phyloP scores from a whole-genome alignment of 441 rosid genomes.

The Biscutella laevigata region DNA sequence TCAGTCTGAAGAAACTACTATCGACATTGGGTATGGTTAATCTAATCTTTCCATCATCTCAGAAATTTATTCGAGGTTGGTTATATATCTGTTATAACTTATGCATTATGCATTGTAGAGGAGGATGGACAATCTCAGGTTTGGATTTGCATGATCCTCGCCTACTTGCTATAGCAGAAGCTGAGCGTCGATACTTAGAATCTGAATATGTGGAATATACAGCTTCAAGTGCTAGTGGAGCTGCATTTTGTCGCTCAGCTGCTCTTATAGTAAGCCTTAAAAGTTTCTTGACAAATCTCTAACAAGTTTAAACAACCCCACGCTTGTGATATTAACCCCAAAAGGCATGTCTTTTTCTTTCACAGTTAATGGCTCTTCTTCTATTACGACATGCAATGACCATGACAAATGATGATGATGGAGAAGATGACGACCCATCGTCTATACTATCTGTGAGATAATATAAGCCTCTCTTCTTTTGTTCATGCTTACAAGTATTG shows the following conservation, averaged over 20 bases:
- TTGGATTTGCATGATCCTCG: conserved; percentile 78
- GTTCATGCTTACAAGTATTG: background rate
- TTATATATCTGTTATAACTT: conserved; percentile 9
- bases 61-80: background rate
- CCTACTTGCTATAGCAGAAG: conserved; percentile 81
- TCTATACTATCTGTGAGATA: conserved; percentile 67
- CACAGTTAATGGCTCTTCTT: conserved; percentile 76
- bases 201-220: conserved; percentile 80
- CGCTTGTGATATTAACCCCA: background rate
- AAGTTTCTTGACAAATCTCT: background rate
- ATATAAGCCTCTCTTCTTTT: background rate
- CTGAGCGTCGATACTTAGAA: conserved; percentile 74
- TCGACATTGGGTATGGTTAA: conserved; percentile 67
- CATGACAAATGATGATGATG: conserved; percentile 54
- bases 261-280: conserved; percentile 59
- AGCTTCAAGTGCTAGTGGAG: conserved; percentile 77
- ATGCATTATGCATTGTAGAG: conserved; percentile 40
- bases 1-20: conserved; percentile 54
- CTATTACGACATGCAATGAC: conserved; percentile 70
- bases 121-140: conserved; percentile 94
- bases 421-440: conserved; percentile 57
- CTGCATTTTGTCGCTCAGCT: conserved; percentile 91
- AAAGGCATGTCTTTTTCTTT: conserved; percentile 8
- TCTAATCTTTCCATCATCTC: background rate
- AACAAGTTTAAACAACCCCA: background rate